A percentile compares a stretch with the other conserved stretches of the same genome.
Evolutionary conservation across 306 rosid species (phyloP).

Genomic region (Inga oerstediana): DNA sequence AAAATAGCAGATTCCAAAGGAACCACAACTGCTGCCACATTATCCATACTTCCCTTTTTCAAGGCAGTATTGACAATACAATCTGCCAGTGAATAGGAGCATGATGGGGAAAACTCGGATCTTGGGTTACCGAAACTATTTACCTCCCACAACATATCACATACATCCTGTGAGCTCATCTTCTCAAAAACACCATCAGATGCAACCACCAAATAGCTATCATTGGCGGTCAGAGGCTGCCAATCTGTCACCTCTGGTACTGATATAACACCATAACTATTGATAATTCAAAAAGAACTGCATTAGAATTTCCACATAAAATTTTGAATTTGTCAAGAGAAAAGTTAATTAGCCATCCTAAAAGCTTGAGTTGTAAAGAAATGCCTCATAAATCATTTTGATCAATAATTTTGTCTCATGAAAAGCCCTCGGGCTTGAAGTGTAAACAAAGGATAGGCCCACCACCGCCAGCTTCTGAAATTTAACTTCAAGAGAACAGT

Average conservation of each 20-base stretch:
- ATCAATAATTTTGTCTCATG: background rate
- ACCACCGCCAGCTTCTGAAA: slow-evolving; percentile 25
- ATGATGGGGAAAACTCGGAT: slow-evolving; percentile 58
- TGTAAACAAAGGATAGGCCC: slow-evolving; percentile 9
- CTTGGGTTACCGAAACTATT: slow-evolving; percentile 39
- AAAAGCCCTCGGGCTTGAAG: slow-evolving; percentile 9
- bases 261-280: slow-evolving; percentile 89
- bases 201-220: slow-evolving; percentile 92
- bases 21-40: slow-evolving; percentile 86
- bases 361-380: slow-evolving; percentile 7
- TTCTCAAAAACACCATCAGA: slow-evolving; percentile 97
- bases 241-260: slow-evolving; percentile 95
- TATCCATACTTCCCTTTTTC: slow-evolving; percentile 85
- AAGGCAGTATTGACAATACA: slow-evolving; percentile 71
- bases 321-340: slow-evolving; percentile 25
- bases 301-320: slow-evolving; percentile 36
- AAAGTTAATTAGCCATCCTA: slow-evolving; percentile 30
- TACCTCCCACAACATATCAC: slow-evolving; percentile 90
- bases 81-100: slow-evolving; percentile 81
- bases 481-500: slow-evolving; percentile 16
- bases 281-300: slow-evolving; percentile 32
- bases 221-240: slow-evolving; percentile 77
- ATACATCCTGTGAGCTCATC: slow-evolving; percentile 78
- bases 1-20: slow-evolving; percentile 60
- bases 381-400: background rate